Evolutionary conservation across 495 filamentous ascomycete genomes (phyloP), one percentile per base, ranked within the genome.

Genomic region (Lentithecium fluviatile): DNA sequence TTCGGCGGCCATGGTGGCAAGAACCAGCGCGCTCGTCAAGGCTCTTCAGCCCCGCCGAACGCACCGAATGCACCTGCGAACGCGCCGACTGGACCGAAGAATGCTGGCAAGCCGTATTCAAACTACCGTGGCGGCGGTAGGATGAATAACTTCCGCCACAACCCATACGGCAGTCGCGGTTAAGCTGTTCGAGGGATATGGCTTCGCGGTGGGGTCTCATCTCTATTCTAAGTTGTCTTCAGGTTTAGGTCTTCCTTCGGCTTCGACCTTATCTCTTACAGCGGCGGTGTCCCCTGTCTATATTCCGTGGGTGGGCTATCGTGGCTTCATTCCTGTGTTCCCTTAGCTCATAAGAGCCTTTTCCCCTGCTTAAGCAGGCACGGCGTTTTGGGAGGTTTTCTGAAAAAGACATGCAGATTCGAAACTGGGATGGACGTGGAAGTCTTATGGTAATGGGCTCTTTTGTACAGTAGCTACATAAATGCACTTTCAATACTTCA

Each of bases 51-150:
- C 19, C 70, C 61, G 12, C 65, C 60, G 10, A 46, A 26, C 38
- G 62, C 58, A n/a, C 81, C 85, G 46, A 78, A 92, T 4, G 89
- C 94, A 4, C 94, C 94, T 17, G 88, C 92, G 0, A 95, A 95
- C 69, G 94, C 94, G 1, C 94, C 94, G 0, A 98, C 95, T 0
- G 94, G 94, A 6, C 94, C 94, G 19, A 94, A 95, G 79, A 98
- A 98, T 68, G 90, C 93, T 21, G 91, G 92, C 21, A 88, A 88
- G 72, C 92, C 94, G 0, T 92, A 92, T 6, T 89, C 91, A 0
- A 97, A 97, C 73, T 97, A 96, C 75, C 84, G 94, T 29, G 95
- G 94, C 25, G 94, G 95, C 29, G 90, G 93, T n/a, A 79, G 91
- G 56, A n/a, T 40, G 0, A 19, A 81, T 3, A 79, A 82, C 59